phyloP scores from a whole-genome alignment of 2,329 filamentous ascomycete genomes.

The Fusarium domesticum region DNA sequence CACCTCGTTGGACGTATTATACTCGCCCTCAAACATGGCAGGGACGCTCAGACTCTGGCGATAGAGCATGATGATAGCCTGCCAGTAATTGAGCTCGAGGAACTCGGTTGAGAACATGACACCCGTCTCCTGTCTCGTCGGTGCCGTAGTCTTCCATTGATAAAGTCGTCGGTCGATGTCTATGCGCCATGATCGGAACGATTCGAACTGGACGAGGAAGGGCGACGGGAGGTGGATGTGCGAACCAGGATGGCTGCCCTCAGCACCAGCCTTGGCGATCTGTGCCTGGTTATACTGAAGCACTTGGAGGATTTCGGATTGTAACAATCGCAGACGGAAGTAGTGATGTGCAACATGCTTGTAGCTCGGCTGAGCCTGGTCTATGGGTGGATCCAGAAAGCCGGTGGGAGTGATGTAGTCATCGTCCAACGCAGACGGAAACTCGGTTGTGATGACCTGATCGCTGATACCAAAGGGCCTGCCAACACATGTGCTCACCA shows the following conservation, averaged over 20 bases:
- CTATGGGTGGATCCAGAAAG: slow-evolving; percentile 59
- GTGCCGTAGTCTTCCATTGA: slow-evolving; percentile 83
- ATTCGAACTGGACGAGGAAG: slow-evolving; percentile 78
- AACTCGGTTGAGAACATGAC: slow-evolving; percentile 89
- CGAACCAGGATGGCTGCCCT: slow-evolving; percentile 70
- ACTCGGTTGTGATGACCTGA: slow-evolving; percentile 92
- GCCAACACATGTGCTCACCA: slow-evolving; percentile 91
- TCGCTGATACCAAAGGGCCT: slow-evolving; percentile 94
- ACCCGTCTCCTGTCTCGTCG: slow-evolving; percentile 73
- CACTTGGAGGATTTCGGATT: slow-evolving; percentile 94
- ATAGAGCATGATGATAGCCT: slow-evolving; percentile 93
- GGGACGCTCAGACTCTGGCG: slow-evolving; percentile 86
- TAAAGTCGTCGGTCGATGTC: slow-evolving; percentile 81
- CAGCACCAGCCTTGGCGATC: slow-evolving; percentile 64
- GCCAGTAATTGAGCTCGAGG: slow-evolving; percentile 95
- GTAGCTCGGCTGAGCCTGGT: slow-evolving; percentile 69
- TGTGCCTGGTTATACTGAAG: slow-evolving; percentile 89
- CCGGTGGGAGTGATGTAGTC: slow-evolving; percentile 79
- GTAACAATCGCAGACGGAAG: slow-evolving; percentile 79
- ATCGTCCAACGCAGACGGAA: slow-evolving; percentile 86
- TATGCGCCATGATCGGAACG: slow-evolving; percentile 82
- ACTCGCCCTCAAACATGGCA: slow-evolving; percentile 77
- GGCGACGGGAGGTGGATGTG: slow-evolving; percentile 77
- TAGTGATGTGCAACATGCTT: slow-evolving; percentile 92
- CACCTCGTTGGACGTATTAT: slow-evolving; percentile 62